Percentiles rank a stretch among this genome's conserved stretches.
phyloP scores from a whole-genome alignment of 2,329 filamentous ascomycete genomes.

The Aureobasidium musti region DNA sequence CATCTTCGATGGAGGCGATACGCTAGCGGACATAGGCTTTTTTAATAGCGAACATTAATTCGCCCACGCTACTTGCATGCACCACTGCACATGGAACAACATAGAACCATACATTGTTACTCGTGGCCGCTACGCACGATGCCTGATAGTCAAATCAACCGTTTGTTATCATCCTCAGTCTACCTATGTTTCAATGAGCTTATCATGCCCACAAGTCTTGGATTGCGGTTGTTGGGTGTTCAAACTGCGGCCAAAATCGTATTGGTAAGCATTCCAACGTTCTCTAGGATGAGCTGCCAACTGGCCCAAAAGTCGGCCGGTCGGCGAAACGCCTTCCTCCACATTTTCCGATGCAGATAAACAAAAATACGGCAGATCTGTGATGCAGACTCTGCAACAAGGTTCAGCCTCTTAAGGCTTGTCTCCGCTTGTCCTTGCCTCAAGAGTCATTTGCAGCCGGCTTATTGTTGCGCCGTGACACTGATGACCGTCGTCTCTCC shows the following conservation, averaged over 20 bases:
- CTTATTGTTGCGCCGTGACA: neutral
- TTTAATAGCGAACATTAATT: neutral
- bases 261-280: slow-evolving; percentile 15
- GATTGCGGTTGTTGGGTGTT: neutral
- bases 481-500: neutral
- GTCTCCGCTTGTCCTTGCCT: slow-evolving; percentile 7
- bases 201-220: neutral
- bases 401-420: slow-evolving; percentile 22
- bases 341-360: slow-evolving; percentile 9
- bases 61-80: neutral
- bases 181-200: neutral
- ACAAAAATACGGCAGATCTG: slow-evolving; percentile 18
- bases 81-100: neutral
- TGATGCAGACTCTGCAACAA: neutral
- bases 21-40: neutral
- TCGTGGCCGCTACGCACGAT: neutral
- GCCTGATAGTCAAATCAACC: neutral
- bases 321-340: neutral
- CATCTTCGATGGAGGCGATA: slow-evolving; percentile 7
- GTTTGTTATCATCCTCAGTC: neutral
- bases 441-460: neutral
- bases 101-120: neutral
- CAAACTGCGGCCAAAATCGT: neutral
- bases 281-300: neutral
- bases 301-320: neutral